A percentile compares a stretch with the other conserved stretches of the same genome.
Evolutionary conservation across 257 asterid genomes (phyloP).

Genomic region (Parsonsia alboflavescens): DNA sequence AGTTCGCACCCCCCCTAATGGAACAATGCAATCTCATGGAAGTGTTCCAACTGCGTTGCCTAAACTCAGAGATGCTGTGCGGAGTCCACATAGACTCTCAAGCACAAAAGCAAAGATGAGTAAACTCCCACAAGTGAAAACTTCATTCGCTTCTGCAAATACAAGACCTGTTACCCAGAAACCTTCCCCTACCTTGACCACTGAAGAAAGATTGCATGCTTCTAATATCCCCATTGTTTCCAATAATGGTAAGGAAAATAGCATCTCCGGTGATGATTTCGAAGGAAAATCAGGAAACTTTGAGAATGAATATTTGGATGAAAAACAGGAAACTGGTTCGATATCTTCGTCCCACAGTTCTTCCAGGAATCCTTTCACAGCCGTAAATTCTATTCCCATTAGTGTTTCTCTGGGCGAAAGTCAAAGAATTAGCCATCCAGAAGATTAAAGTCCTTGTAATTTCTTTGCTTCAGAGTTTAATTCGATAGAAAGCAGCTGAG

Average conservation of each 20-base stretch:
- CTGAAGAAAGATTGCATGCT: not conserved
- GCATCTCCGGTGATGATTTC: not conserved
- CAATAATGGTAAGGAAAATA: not conserved
- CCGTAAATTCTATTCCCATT: not conserved
- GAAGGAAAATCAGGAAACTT: not conserved
- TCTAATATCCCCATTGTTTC: not conserved
- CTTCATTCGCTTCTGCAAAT: not conserved
- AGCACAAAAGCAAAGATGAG: slow-evolving; percentile 48
- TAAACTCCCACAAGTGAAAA: slow-evolving; percentile 22
- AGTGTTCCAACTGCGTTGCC: slow-evolving; percentile 30
- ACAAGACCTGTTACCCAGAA: not conserved
- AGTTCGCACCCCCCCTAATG: slow-evolving; percentile 66
- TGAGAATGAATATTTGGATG: not conserved
- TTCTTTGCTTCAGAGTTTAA: not conserved
- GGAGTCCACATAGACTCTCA: slow-evolving; percentile 44
- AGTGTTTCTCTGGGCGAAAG: not conserved
- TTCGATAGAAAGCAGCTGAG: not conserved
- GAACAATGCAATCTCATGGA: slow-evolving; percentile 36
- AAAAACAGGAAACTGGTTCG: not conserved
- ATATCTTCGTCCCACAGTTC: not conserved
- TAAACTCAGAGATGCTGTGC: slow-evolving; percentile 37
- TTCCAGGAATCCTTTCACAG: not conserved
- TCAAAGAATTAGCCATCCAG: not conserved
- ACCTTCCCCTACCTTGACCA: not conserved
- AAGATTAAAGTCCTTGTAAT: not conserved